A percentile compares a stretch with the other conserved stretches of the same genome.
phyloP scores from a whole-genome alignment of 768 basidiomycete species.

The Ramaria sp. region DNA sequence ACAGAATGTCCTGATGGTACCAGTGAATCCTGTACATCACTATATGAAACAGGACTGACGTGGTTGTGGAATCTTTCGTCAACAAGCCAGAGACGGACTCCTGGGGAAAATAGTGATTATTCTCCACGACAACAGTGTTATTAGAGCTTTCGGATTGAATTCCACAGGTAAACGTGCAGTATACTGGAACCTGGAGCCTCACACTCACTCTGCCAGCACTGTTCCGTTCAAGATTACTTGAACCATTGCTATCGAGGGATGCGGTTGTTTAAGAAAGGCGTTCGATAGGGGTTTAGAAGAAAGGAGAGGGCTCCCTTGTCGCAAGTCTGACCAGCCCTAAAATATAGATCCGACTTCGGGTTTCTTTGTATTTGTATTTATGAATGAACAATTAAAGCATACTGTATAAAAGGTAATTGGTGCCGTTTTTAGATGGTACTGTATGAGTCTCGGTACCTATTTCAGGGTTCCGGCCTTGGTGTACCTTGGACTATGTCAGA shows the following conservation, averaged over 20 bases:
- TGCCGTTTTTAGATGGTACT: too few relatives aligned
- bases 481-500: too few relatives aligned
- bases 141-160: constrained; percentile 15
- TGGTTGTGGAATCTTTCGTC: constrained; percentile 42
- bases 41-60: constrained; percentile 24
- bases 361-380: too few relatives aligned
- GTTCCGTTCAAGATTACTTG: constrained; percentile 41
- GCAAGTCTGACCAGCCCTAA: too few relatives aligned
- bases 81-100: constrained; percentile 33
- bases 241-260: constrained; percentile 21
- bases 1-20: constrained; percentile 36
- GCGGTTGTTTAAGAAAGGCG: neutral
- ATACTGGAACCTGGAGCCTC: too few relatives aligned
- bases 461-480: too few relatives aligned
- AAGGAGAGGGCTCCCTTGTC: too few relatives aligned
- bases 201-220: constrained; percentile 41
- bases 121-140: constrained; percentile 47
- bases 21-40: neutral
- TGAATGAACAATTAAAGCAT: too few relatives aligned
- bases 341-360: too few relatives aligned
- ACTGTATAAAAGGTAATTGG: too few relatives aligned
- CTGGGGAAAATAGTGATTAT: constrained; percentile 68
- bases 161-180: neutral
- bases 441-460: too few relatives aligned
- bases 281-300: neutral